Evolutionary conservation across 495 filamentous ascomycete genomes (phyloP).

Genomic region (Hyaloscypha finlandica): DNA sequence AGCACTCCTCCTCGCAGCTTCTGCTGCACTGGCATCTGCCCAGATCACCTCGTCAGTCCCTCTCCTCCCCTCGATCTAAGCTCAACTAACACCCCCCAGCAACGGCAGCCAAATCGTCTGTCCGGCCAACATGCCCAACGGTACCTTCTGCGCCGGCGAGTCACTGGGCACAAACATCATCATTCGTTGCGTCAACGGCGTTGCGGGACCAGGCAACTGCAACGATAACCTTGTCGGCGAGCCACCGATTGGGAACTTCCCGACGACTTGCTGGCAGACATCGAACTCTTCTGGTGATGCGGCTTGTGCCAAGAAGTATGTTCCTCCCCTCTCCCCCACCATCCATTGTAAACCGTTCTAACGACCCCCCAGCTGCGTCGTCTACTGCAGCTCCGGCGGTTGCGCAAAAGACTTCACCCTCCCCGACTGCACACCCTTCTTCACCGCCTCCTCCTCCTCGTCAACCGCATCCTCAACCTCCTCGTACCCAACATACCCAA

Average conservation of each 20-base stretch:
- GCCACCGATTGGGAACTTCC: slow-evolving; percentile 26
- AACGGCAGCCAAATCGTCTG: slow-evolving; percentile 30
- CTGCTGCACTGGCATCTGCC: slow-evolving; percentile 31
- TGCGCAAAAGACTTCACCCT: slow-evolving; percentile 14
- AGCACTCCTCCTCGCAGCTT: slow-evolving; percentile 28
- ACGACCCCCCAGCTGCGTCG: slow-evolving; percentile 23
- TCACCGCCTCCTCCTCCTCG: slow-evolving; percentile 8
- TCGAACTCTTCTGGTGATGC: slow-evolving; percentile 25
- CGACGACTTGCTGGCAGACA: slow-evolving; percentile 28
- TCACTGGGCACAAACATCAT: slow-evolving; percentile 31
- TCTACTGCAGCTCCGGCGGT: slow-evolving; percentile 22
- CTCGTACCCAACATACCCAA: slow-evolving; percentile 2
- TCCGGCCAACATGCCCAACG: slow-evolving; percentile 25
- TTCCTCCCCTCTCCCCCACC: not conserved
- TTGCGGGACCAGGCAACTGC: slow-evolving; percentile 34
- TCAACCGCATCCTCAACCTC: not conserved
- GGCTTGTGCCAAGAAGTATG: slow-evolving; percentile 34
- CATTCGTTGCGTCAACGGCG: slow-evolving; percentile 32
- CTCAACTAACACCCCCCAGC: slow-evolving; percentile 8
- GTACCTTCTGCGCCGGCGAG: slow-evolving; percentile 29
- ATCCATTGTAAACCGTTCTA: not conserved
- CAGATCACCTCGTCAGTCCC: slow-evolving; percentile 21
- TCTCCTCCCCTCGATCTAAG: slow-evolving; percentile 1
- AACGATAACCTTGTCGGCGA: slow-evolving; percentile 32
- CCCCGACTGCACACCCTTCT: slow-evolving; percentile 22